phyloP scores from a whole-genome alignment of 2,329 filamentous ascomycete genomes.

The Tolypocladium ophioglossoides region DNA sequence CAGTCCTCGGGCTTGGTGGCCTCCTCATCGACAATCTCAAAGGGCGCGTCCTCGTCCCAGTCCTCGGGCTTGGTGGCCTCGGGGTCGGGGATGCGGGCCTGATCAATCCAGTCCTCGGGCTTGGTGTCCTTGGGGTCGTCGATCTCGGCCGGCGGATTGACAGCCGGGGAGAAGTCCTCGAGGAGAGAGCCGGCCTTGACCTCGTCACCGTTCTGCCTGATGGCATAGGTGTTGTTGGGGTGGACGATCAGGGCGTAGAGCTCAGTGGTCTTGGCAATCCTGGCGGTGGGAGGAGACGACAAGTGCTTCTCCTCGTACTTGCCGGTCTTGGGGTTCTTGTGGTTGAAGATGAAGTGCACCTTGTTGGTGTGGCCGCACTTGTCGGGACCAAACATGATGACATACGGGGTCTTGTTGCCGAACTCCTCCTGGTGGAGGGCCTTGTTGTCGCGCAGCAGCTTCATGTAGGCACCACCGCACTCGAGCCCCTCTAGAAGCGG shows the following conservation, averaged over 20 bases:
- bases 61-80: slow-evolving; percentile 94
- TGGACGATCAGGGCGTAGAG: slow-evolving; percentile 96
- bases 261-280: slow-evolving; percentile 82
- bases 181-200: slow-evolving; percentile 85
- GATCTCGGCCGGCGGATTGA: slow-evolving; percentile 93
- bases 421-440: slow-evolving; percentile 96
- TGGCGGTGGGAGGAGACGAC: slow-evolving; percentile 68
- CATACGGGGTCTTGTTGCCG: slow-evolving; percentile 91
- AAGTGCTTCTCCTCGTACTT: slow-evolving; percentile 99
- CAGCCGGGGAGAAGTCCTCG: slow-evolving; percentile 85
- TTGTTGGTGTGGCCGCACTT: slow-evolving; percentile 99
- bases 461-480: slow-evolving; percentile 97
- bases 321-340: slow-evolving; percentile 99
- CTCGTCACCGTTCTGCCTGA: slow-evolving; percentile 82
- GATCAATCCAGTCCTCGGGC: slow-evolving; percentile 92
- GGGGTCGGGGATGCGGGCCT: slow-evolving; percentile 82
- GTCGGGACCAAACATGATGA: slow-evolving; percentile 99
- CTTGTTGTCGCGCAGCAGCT: slow-evolving; percentile 96
- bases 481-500: slow-evolving; percentile 67
- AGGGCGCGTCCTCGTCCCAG: slow-evolving; percentile 98
- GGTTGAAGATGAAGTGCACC: slow-evolving; percentile 97
- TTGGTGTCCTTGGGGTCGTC: slow-evolving; percentile 89
- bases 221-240: slow-evolving; percentile 89
- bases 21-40: slow-evolving; percentile 88
- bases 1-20: slow-evolving; percentile 90